Evolutionary conservation across 2,329 filamentous ascomycete genomes (phyloP), one percentile per base, ranked within the genome.

Genomic region (Claviceps spartinae): DNA sequence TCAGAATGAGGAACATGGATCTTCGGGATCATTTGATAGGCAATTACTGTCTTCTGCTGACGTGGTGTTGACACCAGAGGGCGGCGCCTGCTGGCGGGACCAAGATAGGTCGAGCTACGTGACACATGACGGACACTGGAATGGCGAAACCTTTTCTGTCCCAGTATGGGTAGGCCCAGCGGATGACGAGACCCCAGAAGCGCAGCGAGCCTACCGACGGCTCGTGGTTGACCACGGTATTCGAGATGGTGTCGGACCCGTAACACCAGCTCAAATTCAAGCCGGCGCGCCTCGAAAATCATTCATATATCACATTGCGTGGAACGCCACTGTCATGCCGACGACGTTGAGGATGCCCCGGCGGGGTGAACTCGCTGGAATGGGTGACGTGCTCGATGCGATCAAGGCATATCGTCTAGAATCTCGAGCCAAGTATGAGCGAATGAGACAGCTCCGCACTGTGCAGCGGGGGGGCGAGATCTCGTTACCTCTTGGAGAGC

Each of bases 221-320:
- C 65, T 76, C 55, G 65, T 74, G 22, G 54, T 68, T 30, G 59
- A 71, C 18, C 52, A 65, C 1, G 54, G 56, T 3, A 54, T 77
- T 13, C 63, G 64, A 37, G 57, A 63, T n/a, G 56, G 60, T 22
- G 58, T 76, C 16, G 72, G 69, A 1, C 74, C 75, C 4, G 73
- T 67, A 5, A 72, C 71, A 6, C 74, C 76, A 13, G 63, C 65
- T 20, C 78, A 81, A 51, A 63, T 76, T 16, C 63, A 60, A 2
- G 74, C 74, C 0, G 78, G 78, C 1, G 75, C 72, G 4, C 77
- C 77, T 4, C 47, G 61, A 0, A 63, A 67, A 0, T 63, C 67
- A 1, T 71, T 69, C 51, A 61, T 81, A 41, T 80, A 74, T 56
- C 66, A 72, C 30, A 69, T 67, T 1, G 77, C 77, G 0, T 81